Conservation (phyloP, 208 protist genomes). For the Novymonas esmeraldas region DNA sequence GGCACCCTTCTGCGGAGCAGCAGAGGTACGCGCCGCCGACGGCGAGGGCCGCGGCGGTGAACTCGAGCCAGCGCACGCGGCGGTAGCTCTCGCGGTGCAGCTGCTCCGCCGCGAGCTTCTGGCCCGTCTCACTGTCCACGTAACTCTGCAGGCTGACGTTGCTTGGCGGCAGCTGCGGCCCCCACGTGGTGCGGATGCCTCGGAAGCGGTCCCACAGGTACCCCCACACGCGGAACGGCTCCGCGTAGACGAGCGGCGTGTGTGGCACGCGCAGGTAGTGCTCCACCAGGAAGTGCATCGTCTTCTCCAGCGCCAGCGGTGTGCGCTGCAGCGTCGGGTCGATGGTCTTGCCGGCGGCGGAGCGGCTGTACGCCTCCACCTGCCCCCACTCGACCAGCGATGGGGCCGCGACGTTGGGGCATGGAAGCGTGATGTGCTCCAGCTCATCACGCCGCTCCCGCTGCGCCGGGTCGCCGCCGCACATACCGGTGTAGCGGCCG, state of each 20-base stretch:
- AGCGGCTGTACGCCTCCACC: slow-evolving; percentile 78
- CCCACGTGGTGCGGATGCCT: slow-evolving; percentile 80
- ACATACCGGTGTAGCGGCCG: slow-evolving; percentile 56
- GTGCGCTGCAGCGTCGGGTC: slow-evolving; percentile 55
- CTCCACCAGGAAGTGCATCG: slow-evolving; percentile 88
- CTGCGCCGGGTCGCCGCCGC: slow-evolving; percentile 52
- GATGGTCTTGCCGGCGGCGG: slow-evolving; percentile 64
- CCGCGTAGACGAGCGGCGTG: slow-evolving; percentile 56
- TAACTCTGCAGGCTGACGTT: slow-evolving; percentile 31
- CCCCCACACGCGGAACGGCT: slow-evolving; percentile 74
- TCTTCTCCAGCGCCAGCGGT: slow-evolving; percentile 75
- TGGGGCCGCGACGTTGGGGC: too few species aligned
- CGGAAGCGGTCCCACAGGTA: slow-evolving; percentile 88
- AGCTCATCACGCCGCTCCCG: slow-evolving; percentile 45
- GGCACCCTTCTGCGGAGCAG: slow-evolving; percentile 56
- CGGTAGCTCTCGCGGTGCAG: slow-evolving; percentile 45
- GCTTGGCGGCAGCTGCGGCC: slow-evolving; percentile 55
- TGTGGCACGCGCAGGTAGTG: slow-evolving; percentile 79
- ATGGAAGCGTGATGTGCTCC: slow-evolving; percentile 30
- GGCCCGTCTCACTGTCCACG: slow-evolving; percentile 18
- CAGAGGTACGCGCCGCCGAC: slow-evolving; percentile 72
- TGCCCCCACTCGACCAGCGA: slow-evolving; percentile 14
- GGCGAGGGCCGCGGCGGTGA: slow-evolving; percentile 75
- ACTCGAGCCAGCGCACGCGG: slow-evolving; percentile 81
- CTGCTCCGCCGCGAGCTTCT: slow-evolving; percentile 7